Evolutionary conservation across 352 stramenopile genomes (phyloP).

Genomic region (Phytophthora foliorum): DNA sequence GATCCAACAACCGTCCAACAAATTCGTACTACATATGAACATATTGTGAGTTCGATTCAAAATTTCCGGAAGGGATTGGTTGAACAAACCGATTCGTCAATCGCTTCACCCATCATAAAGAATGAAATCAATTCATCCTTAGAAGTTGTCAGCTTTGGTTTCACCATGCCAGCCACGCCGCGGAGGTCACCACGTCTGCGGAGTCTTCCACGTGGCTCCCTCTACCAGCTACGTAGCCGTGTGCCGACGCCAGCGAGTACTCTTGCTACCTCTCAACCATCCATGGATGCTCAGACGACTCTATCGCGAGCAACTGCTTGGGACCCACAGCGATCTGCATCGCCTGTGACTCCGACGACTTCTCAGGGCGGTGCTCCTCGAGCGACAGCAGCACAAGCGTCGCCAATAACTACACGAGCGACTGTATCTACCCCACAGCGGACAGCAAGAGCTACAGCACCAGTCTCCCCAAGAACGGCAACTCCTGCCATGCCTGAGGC

Average conservation of each 20-base stretch:
- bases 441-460: background rate
- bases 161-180: background rate
- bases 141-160: background rate
- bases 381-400: background rate
- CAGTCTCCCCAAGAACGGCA: background rate
- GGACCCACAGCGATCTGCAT: background rate
- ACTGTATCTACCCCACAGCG: background rate
- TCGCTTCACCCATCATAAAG: background rate
- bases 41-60: slow-evolving; percentile 1
- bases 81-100: background rate
- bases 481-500: background rate
- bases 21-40: too few species aligned
- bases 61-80: background rate
- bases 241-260: background rate
- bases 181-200: background rate
- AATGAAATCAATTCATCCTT: background rate
- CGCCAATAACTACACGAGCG: background rate
- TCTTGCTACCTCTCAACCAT: background rate
- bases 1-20: too few species aligned
- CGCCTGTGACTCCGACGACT: background rate
- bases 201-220: background rate
- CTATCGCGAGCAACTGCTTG: background rate
- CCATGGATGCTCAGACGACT: background rate
- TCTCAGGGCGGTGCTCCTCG: background rate
- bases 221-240: background rate